Evolutionary conservation across 352 stramenopile genomes (phyloP).

Genomic region (Globisporangium orthogonon): DNA sequence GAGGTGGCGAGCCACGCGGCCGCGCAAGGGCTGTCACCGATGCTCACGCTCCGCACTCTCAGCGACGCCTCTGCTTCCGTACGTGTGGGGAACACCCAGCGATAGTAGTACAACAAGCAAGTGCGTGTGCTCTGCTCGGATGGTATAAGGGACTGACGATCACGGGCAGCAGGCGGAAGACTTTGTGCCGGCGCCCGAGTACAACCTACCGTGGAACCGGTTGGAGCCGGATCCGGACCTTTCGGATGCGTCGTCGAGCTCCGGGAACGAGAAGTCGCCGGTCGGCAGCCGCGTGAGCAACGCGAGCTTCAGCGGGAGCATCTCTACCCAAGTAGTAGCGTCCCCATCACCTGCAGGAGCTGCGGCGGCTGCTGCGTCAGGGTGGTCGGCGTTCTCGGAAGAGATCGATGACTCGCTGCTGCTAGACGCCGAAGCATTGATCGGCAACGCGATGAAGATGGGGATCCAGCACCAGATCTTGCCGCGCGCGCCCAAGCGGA

Average conservation of each 20-base stretch:
- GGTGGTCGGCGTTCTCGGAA: conserved; percentile 13
- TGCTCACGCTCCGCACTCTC: conserved; percentile 64
- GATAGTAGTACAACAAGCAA: no score
- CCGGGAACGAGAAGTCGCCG: conserved; percentile 8
- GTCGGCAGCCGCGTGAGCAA: conserved; percentile 1
- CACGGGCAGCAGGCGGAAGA: conserved; percentile 7
- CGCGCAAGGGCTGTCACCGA: conserved; percentile 47
- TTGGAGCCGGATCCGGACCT: conserved; percentile 20
- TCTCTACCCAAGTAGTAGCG: no score
- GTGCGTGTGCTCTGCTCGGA: no score
- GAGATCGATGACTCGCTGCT: conserved; percentile 47
- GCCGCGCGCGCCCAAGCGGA: conserved; percentile 38
- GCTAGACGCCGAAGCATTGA: conserved; percentile 60
- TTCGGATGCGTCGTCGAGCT: conserved; percentile 10
- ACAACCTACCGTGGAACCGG: conserved; percentile 60
- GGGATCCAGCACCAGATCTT: conserved; percentile 55
- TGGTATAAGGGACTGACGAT: conserved; percentile 5
- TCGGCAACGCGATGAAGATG: conserved; percentile 69
- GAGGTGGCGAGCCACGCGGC: conserved; percentile 37
- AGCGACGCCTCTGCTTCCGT: conserved; percentile 35
- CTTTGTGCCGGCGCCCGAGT: conserved; percentile 20
- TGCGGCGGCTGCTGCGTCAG: not conserved
- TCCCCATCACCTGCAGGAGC: not conserved
- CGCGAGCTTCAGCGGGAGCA: conserved; percentile 3
- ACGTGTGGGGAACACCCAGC: not conserved